Percentiles rank a stretch among this genome's conserved stretches.
Evolutionary conservation across 345 rosid genomes (phyloP).

Genomic region (Nephelium lappaceum): DNA sequence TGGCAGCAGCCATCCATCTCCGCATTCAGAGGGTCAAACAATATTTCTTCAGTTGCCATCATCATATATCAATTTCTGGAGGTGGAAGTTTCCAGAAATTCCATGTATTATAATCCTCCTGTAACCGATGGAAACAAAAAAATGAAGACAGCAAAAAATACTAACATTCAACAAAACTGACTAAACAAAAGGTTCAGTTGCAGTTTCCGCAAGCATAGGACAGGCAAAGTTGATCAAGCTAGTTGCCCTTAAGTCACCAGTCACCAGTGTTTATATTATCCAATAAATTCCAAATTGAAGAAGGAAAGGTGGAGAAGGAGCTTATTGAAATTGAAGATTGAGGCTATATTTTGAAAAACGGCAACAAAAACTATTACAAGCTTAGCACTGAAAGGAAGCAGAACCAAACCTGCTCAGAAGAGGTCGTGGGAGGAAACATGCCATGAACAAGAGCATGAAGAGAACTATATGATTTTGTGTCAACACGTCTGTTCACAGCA

Average conservation of each 20-base stretch:
- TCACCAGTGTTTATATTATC: slow-evolving; percentile 1
- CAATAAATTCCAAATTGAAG: not conserved
- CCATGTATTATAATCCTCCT: slow-evolving; percentile 96
- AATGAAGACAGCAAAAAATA: slow-evolving; percentile 1
- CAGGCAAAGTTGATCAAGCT: not conserved
- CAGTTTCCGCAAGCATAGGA: not conserved
- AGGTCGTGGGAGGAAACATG: slow-evolving; percentile 74
- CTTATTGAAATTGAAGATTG: not conserved
- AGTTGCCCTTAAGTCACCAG: not conserved
- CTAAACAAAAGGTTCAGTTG: not conserved
- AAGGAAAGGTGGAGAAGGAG: slow-evolving; percentile 1
- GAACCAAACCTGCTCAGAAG: slow-evolving; percentile 67
- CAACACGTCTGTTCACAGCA: slow-evolving; percentile 75
- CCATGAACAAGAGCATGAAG: slow-evolving; percentile 82
- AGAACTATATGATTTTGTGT: slow-evolving; percentile 80
- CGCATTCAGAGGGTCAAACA: slow-evolving; percentile 2
- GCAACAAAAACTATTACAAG: not conserved
- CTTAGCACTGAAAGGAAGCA: slow-evolving; percentile 5
- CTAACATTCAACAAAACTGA: slow-evolving; percentile 4
- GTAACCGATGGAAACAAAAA: slow-evolving; percentile 19
- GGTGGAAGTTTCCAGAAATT: slow-evolving; percentile 92
- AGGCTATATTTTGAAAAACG: not conserved
- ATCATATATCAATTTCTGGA: slow-evolving; percentile 47
- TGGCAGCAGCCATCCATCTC: slow-evolving; percentile 6
- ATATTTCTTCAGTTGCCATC: slow-evolving; percentile 8